phyloP scores from a whole-genome alignment of 1,284 basidiomycete species.

The Neonothopanus nambi region DNA sequence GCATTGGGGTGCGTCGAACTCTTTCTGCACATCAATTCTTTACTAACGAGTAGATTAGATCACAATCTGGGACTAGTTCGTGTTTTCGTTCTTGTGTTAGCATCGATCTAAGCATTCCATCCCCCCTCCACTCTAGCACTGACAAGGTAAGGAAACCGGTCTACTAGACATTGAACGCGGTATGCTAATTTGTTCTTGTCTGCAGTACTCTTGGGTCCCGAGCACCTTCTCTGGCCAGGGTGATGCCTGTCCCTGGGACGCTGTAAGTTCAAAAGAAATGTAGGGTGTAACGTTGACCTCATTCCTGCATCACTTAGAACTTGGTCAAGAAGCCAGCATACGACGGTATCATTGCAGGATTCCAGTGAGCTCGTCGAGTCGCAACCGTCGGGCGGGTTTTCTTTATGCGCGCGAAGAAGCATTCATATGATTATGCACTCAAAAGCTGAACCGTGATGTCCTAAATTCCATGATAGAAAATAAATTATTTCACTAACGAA shows the following conservation, averaged over 20 bases:
- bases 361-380: constrained; percentile 9
- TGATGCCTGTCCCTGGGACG: constrained; percentile 51
- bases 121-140: constrained; percentile 3
- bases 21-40: background rate
- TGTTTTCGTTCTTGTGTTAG: background rate
- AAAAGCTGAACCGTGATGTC: too few relatives aligned
- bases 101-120: background rate
- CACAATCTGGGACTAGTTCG: constrained; percentile 50
- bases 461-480: too few relatives aligned
- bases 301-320: constrained; percentile 25
- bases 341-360: constrained; percentile 39
- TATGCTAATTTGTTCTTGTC: background rate
- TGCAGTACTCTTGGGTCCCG: constrained; percentile 53
- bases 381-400: too few relatives aligned
- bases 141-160: constrained; percentile 17
- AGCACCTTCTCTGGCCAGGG: constrained; percentile 49
- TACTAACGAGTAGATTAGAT: background rate
- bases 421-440: too few relatives aligned
- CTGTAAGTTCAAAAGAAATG: constrained; percentile 27
- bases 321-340: constrained; percentile 41
- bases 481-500: too few relatives aligned
- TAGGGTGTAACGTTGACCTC: background rate
- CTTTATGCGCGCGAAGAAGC: too few relatives aligned
- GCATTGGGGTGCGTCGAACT: constrained; percentile 41
- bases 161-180: background rate